These are phyloP conservation scores for Lathyrus tuberosus DNA, from an alignment of 306 rosid genomes.

Conservation along the genomic window DNA sequence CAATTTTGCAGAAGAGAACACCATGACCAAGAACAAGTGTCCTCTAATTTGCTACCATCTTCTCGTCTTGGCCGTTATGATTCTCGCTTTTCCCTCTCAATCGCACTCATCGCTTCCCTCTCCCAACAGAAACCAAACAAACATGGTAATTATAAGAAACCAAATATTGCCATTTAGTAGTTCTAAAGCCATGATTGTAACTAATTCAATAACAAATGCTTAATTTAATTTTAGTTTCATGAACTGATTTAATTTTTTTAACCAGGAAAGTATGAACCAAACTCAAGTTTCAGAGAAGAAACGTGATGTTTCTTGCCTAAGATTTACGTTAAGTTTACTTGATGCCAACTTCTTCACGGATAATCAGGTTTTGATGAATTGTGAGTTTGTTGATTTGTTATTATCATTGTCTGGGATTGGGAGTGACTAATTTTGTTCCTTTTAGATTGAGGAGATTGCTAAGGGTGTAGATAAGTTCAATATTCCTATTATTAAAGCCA, in stretches of 20 bases:
- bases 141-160: constrained; percentile 35
- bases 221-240: constrained; percentile 17
- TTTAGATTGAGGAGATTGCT: constrained; percentile 58
- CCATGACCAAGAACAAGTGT: too few relatives aligned
- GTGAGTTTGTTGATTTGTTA: constrained; percentile 10
- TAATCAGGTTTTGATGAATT: constrained; percentile 46
- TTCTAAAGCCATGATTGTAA: constrained; percentile 4
- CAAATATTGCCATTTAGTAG: not conserved
- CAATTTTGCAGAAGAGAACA: too few relatives aligned
- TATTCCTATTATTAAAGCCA: constrained; percentile 57
- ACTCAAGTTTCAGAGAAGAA: constrained; percentile 32
- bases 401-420: not conserved
- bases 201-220: constrained; percentile 19
- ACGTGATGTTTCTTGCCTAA: constrained; percentile 41
- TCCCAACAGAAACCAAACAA: constrained; percentile 1
- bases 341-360: constrained; percentile 69
- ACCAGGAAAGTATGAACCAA: constrained; percentile 56
- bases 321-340: constrained; percentile 53
- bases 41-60: constrained; percentile 2
- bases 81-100: constrained; percentile 11
- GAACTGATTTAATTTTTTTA: constrained; percentile 6
- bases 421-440: constrained; percentile 20
- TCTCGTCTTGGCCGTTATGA: constrained; percentile 11
- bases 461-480: constrained; percentile 56
- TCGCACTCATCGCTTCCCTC: not conserved